Evolutionary conservation across 306 rosid species (phyloP), one percentile per base, ranked within the genome.

Genomic region (Mimosa bimucronata): DNA sequence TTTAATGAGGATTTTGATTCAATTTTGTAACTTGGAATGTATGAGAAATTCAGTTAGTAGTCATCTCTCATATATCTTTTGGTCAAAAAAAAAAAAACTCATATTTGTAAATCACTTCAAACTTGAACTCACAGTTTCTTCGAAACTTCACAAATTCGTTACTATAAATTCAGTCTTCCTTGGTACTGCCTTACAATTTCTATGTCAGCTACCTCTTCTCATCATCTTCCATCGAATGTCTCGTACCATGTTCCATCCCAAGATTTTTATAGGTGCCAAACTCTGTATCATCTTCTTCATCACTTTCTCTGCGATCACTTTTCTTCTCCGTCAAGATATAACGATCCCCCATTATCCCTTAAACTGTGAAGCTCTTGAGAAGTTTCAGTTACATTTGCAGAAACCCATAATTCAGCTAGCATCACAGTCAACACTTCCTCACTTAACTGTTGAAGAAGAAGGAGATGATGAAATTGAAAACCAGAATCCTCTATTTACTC

Each of bases 401-500:
- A 25, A 25, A 1, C 77, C 74, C 19, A 64, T 19, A 55, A 28
- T 79, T 6, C 67, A 53, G 66, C 67, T 68, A 18, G 76, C 40
- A 10, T n/a, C 80, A 44, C 79, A 78, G 78, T 70, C 88, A 62
- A 74, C 81, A 18, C 23, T 75, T 11, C 31, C 18, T 10, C 57
- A 15, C 62, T 7, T 48, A 13, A 78, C 97, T 94, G 2, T 71
- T 87, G 87, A 64, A 29, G 77, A 70, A 30, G 82, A 79, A 65
- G 78, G 75, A 1, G 26, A 19, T 25, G 30, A 61, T 25, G 77
- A 86, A 90, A n/a, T n/a, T n/a, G 89, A 29, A 58, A 69, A 44
- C 21, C 75, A 41, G 69, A 82, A 74, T 31, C 75, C 81, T 55
- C 80, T 83, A 6, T 72, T 83, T 45, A 73, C 89, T n/a, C n/a